Conservation (phyloP, 2,329 filamentous ascomycete species). For the Ophiobolus disseminans region DNA sequence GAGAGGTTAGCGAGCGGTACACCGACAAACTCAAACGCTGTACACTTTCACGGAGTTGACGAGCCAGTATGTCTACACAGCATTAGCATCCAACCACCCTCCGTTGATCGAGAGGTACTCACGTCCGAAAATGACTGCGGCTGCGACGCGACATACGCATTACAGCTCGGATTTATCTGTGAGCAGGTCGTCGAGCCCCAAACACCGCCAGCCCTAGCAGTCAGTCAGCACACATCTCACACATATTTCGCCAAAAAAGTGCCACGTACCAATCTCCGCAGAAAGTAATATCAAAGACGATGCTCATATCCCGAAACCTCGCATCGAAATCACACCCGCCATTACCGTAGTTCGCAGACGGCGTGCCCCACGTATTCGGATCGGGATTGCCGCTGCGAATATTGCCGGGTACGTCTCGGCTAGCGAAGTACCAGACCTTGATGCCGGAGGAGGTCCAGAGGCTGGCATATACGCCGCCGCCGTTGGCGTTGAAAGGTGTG, state of each 20-base stretch:
- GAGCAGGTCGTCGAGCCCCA: conserved; percentile 47
- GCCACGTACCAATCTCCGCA: not conserved
- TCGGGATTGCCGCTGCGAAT: conserved; percentile 51
- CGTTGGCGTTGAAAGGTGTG: conserved; percentile 49
- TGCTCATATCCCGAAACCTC: conserved; percentile 46
- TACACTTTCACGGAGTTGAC: conserved; percentile 51
- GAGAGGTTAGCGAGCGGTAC: not conserved
- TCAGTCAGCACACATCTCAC: conserved; percentile 65
- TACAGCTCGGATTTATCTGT: conserved; percentile 41
- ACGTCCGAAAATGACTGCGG: conserved; percentile 47
- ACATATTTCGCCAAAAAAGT: no score
- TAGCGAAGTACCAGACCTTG: conserved; percentile 57
- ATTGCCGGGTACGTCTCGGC: conserved; percentile 51
- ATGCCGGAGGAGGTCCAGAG: conserved; percentile 52
- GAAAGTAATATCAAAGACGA: conserved; percentile 61
- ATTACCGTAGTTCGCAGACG: conserved; percentile 45
- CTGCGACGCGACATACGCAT: conserved; percentile 48
- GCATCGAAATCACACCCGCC: conserved; percentile 45
- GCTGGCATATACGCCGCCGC: conserved; percentile 54
- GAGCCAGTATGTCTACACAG: conserved; percentile 45
- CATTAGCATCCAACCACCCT: conserved; percentile 9
- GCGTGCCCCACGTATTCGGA: conserved; percentile 52
- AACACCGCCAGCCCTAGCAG: conserved; percentile 59
- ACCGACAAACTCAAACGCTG: conserved; percentile 27
- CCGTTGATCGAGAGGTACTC: conserved; percentile 10